Evolutionary conservation across 2,329 filamentous ascomycete species (phyloP), one percentile per base, ranked within the genome.

Genomic region (Lasiodiplodia gonubiensis): DNA sequence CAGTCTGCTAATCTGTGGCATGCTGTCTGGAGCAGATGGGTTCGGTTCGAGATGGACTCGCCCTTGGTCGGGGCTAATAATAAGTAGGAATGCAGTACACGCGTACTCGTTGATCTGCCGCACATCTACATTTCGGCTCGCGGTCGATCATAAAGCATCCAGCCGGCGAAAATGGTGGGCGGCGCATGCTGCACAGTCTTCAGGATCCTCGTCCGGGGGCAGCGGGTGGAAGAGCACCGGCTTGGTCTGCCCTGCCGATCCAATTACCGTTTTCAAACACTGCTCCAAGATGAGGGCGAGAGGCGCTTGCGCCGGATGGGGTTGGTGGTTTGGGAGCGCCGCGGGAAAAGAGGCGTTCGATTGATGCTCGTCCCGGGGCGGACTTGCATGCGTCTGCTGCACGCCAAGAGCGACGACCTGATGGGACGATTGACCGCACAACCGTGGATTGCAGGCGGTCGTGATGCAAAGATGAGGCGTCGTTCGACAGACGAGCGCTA

Each of bases 261-360:
- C 27, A 63, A 51, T 63, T 63, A 63, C 59, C 59, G 59, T 63
- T 63, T 63, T 63, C 59, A 63, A 48, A 51, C 59, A 18, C 27
- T 37, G 46, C n/a, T 23, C 12, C 12, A 48, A 27, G 46, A 61
- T 21, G 25, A 49, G 14, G 6, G 35, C 11, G 59, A 63, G 33
- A 51, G 27, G 23, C 14, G 5, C 16, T 37, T 30, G 23, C 42
- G 46, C 27, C 27, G 46, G 59, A 37, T 52, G 25, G 42, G 35
- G 57, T 61, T 35, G 42, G 39, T 49, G 37, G 37, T 8, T 27
- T 14, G 12, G 21, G n/a, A 39, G 53, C n/a, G 12, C 10, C 18
- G 55, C 39, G 55, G 37, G 57, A 30, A 10, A 12, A 16, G 39
- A 48, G 42, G 25, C 35, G 42, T 61, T 48, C 27, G 18, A 33